phyloP scores from a whole-genome alignment of 257 asterid species.

The Rehmannia glutinosa region DNA sequence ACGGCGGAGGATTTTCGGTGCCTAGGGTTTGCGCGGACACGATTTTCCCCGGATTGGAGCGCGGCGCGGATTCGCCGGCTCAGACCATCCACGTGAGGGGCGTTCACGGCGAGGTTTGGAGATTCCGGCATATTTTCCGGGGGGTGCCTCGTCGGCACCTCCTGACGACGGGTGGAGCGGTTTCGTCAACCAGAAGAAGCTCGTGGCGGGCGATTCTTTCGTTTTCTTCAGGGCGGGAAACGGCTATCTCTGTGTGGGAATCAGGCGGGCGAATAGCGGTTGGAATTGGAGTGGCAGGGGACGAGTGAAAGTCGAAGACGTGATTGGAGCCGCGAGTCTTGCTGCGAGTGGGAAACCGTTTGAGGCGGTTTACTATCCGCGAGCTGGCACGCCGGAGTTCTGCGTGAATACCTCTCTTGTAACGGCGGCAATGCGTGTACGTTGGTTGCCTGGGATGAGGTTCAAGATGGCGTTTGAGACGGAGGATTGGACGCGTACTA shows the following conservation, averaged over 20 bases:
- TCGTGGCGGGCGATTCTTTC: constrained; percentile 64
- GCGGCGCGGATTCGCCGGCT: constrained; percentile 55
- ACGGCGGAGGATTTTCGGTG: constrained; percentile 67
- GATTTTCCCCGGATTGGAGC: constrained; percentile 54
- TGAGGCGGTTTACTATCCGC: constrained; percentile 59
- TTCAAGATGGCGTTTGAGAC: constrained; percentile 69
- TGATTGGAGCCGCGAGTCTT: constrained; percentile 50
- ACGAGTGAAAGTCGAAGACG: constrained; percentile 46
- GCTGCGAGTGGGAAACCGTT: constrained; percentile 51
- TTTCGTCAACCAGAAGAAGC: constrained; percentile 62
- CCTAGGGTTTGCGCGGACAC: constrained; percentile 75
- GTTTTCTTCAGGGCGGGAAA: constrained; percentile 58
- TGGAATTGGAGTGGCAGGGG: constrained; percentile 34
- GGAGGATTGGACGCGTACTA: constrained; percentile 56
- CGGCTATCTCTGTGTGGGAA: constrained; percentile 63
- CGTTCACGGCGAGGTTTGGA: constrained; percentile 64
- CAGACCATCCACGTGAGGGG: constrained; percentile 61
- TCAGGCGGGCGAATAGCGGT: constrained; percentile 53
- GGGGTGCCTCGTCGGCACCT: constrained; percentile 72
- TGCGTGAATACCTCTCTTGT: constrained; percentile 55
- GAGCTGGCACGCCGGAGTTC: constrained; percentile 61
- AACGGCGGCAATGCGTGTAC: constrained; percentile 41
- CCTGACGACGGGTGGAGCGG: constrained; percentile 60
- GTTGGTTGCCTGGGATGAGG: constrained; percentile 59
- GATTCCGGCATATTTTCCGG: constrained; percentile 55